Evolutionary conservation across 768 basidiomycete genomes (phyloP).

Genomic region (Chiua virens): DNA sequence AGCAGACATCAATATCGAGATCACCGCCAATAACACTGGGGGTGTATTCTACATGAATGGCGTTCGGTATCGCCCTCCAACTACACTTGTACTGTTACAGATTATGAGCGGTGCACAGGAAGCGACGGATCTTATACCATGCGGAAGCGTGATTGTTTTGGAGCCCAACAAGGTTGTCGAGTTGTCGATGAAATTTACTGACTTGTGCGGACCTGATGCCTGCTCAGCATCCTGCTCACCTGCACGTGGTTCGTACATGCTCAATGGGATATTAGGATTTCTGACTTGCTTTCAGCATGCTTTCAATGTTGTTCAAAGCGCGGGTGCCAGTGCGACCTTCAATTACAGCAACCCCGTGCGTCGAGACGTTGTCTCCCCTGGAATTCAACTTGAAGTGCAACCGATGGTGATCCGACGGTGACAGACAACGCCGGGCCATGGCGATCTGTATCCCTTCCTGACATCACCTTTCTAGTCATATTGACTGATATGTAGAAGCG

Average conservation of each 20-base stretch:
- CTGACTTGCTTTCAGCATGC: constrained; percentile 27
- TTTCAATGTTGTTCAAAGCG: constrained; percentile 37
- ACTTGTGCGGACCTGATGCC: constrained; percentile 13
- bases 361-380: constrained; percentile 30
- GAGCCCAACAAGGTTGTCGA: constrained; percentile 30
- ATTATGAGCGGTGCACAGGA: constrained; percentile 41
- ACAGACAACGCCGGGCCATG: constrained; percentile 62
- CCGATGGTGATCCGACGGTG: constrained; percentile 53
- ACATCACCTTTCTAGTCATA: constrained; percentile 18
- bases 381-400: constrained; percentile 35
- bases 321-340: constrained; percentile 16
- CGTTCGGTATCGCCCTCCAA: constrained; percentile 25
- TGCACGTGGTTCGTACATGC: constrained; percentile 25
- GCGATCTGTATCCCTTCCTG: not conserved
- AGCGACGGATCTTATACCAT: constrained; percentile 29
- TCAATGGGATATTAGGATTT: not conserved
- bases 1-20: constrained; percentile 40
- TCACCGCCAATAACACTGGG: constrained; percentile 5
- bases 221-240: constrained; percentile 28
- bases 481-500: constrained; percentile 31
- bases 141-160: constrained; percentile 23
- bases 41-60: constrained; percentile 18
- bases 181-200: constrained; percentile 13
- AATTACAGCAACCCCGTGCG: constrained; percentile 40
- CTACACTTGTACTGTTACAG: constrained; percentile 44